phyloP scores from a whole-genome alignment of 805 yeast genomes.

The Candida odintsovae region DNA sequence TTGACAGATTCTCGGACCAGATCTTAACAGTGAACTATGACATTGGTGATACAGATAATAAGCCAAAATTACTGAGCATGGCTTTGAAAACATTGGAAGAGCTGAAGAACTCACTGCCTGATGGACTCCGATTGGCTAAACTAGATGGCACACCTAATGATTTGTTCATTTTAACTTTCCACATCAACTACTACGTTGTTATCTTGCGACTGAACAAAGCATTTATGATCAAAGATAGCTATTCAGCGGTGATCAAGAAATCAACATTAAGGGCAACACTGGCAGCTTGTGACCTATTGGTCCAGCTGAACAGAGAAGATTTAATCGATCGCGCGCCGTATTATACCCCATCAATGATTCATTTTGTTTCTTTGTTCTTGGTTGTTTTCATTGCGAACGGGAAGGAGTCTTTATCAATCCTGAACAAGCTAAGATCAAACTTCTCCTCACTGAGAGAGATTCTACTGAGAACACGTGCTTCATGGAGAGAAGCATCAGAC shows the following conservation, averaged over 20 bases:
- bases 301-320: neutral
- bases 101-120: conserved; percentile 20
- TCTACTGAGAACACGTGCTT: neutral
- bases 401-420: neutral
- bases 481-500: neutral
- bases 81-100: conserved; percentile 23
- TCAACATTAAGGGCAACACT: conserved; percentile 17
- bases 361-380: conserved; percentile 8
- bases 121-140: conserved; percentile 5
- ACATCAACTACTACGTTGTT: conserved; percentile 22
- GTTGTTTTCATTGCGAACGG: conserved; percentile 1
- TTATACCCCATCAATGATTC: conserved; percentile 9
- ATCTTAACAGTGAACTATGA: conserved; percentile 27
- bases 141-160: conserved; percentile 1
- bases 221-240: conserved; percentile 12
- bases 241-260: conserved; percentile 6
- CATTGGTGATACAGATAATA: conserved; percentile 27
- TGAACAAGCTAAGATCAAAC: neutral
- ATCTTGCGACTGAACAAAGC: conserved; percentile 19
- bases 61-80: conserved; percentile 19
- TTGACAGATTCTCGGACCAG: conserved; percentile 30
- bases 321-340: conserved; percentile 11
- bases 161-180: conserved; percentile 16
- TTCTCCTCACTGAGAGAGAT: neutral
- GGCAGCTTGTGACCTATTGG: conserved; percentile 10